Base-by-base conservation (phyloP, 345 rosid genomes). In the Gossypioides kirkii region DNA sequence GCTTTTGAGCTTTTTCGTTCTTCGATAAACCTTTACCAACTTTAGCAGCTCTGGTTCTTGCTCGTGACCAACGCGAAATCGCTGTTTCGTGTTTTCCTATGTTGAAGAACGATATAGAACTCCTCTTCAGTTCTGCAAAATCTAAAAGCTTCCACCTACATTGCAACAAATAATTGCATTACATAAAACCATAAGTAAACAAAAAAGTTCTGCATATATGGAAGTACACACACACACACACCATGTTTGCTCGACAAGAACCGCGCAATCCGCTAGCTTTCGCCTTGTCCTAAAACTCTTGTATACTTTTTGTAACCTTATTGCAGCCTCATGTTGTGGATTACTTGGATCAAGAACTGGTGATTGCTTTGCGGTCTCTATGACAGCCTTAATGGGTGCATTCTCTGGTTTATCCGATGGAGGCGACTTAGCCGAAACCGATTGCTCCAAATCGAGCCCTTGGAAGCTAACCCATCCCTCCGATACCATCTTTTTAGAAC, bases 11-110 rank as follows among this genome's bases (percentile, higher is more conserved):
- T 63, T 85, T 91, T 56, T 84, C 94, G 65, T 91, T 91, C 90
- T 91, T 91, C 2, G 91, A 88, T 74, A 95, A 86, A 47, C 99
- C 98, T 83, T 93, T 95, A 56, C 98, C 99, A 58, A 95, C 95
- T 82, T 89, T 95, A 38, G 98, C 98, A 26, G 93, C 99, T 81
- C 92, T 81, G 28, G 85, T 92, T 80, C 97, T 91, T 2, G 98
- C 99, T 80, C 99, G 86, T 20, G 94, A 88, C 98, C 99, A 95
- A 65, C 97, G 92, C 0, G 97, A 92, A 69, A 88, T 91, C 58
- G 99, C 98, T 10, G 93, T 88, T 84, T 95, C 98, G 4, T 91
- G 97, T 78, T 95, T 92, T 84, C 90, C 93, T 6, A 87, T 86
- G 50, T 87, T 98, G 23, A 92, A 92, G 83, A 89, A 95, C 10